These are phyloP conservation scores for Omphalotus guepiniiformis DNA, from an alignment of 768 basidiomycete species.

Conservation along the genomic window DNA sequence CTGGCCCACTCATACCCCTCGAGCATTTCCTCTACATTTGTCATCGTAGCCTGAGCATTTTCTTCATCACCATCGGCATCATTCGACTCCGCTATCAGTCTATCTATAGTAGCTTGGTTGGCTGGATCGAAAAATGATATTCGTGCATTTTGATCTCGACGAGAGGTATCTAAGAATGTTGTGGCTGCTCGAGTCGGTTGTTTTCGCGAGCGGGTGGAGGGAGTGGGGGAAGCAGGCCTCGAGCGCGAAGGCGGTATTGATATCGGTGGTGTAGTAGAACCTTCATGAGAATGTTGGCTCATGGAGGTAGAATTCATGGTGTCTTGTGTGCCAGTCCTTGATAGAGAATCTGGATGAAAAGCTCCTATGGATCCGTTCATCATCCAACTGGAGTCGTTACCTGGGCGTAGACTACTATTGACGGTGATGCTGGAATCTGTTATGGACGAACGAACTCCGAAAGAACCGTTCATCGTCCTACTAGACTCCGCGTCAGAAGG, in stretches of 20 bases:
- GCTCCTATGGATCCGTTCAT: neutral
- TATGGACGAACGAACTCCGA: constrained; percentile 17
- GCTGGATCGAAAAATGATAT: constrained; percentile 81
- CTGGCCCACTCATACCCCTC: constrained; percentile 98
- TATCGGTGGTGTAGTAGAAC: constrained; percentile 17
- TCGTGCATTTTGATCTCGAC: constrained; percentile 63
- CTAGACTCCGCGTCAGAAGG: constrained; percentile 42
- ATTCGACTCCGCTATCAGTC: constrained; percentile 52
- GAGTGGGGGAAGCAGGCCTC: constrained; percentile 9
- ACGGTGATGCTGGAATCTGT: constrained; percentile 16
- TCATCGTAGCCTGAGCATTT: constrained; percentile 74
- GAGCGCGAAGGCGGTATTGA: constrained; percentile 17
- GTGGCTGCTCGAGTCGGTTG: constrained; percentile 24
- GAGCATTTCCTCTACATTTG: constrained; percentile 96
- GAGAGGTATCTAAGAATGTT: constrained; percentile 29
- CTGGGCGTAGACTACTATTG: neutral
- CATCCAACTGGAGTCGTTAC: neutral
- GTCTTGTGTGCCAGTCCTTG: constrained; percentile 4
- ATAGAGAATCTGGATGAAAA: too few species aligned
- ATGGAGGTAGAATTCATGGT: constrained; percentile 10
- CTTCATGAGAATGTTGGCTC: constrained; percentile 9
- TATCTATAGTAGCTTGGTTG: constrained; percentile 71
- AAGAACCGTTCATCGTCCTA: constrained; percentile 14
- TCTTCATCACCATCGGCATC: constrained; percentile 66
- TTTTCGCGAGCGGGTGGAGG: constrained; percentile 18